These are phyloP conservation scores for Cymodocea nodosa DNA, from an alignment of 116 monocot genomes.

Conservation along the genomic window DNA sequence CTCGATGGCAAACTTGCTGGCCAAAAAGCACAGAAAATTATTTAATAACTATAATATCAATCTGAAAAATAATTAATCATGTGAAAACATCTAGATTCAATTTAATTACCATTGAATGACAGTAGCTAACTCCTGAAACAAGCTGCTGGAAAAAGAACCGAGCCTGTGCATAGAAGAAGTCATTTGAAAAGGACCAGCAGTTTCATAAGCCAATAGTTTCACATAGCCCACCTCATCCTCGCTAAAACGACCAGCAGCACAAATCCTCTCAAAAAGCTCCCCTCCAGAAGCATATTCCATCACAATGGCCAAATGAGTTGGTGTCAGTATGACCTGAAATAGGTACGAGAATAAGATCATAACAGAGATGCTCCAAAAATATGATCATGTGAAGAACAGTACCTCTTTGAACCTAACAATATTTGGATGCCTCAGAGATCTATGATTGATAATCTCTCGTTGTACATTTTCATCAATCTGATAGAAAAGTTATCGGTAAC, in stretches of 20 bases:
- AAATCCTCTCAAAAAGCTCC: constrained; percentile 85
- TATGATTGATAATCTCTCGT: constrained; percentile 85
- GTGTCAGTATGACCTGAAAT: constrained; percentile 73
- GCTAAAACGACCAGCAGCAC: constrained; percentile 78
- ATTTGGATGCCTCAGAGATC: constrained; percentile 51
- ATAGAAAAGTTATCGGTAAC: background rate
- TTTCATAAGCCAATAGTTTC: background rate
- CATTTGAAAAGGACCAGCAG: too few relatives aligned
- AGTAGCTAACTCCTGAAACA: constrained; percentile 85
- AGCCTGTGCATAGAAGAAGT: constrained; percentile 30
- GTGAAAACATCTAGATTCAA: too few relatives aligned
- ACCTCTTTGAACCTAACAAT: constrained; percentile 51
- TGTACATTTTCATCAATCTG: constrained; percentile 94
- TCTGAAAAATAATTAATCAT: background rate
- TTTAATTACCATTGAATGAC: constrained; percentile 75
- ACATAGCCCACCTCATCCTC: constrained; percentile 71
- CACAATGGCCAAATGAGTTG: constrained; percentile 92
- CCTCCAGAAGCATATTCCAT: constrained; percentile 98
- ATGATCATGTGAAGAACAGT: background rate
- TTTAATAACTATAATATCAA: background rate
- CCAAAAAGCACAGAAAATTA: background rate
- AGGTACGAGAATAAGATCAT: background rate
- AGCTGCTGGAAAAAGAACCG: constrained; percentile 94
- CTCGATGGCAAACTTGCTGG: constrained; percentile 77
- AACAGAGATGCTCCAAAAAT: background rate